Conservation (phyloP, 2,329 filamentous ascomycete species). For the Penicillium sp. region DNA sequence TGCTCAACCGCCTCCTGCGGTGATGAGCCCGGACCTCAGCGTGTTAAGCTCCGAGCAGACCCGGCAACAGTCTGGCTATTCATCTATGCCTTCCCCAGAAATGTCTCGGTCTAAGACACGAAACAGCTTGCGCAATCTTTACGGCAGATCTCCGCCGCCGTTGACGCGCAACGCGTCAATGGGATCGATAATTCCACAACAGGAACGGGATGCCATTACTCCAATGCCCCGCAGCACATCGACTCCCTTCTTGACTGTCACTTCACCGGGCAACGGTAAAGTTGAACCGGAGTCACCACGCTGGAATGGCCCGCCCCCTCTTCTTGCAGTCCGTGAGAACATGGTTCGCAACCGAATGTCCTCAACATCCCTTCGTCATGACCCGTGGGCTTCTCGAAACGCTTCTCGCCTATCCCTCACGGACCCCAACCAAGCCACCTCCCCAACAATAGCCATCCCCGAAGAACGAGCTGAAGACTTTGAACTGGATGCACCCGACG, state of each 20-base stretch:
- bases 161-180: conserved; percentile 15
- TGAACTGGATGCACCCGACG: conserved; percentile 18
- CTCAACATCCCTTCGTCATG: conserved; percentile 34
- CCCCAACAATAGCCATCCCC: conserved; percentile 23
- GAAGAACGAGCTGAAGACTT: conserved; percentile 23
- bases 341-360: conserved; percentile 46
- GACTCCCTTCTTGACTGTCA: conserved; percentile 22
- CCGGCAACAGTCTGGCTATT: conserved; percentile 15
- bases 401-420: conserved; percentile 27
- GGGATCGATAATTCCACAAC: conserved; percentile 5
- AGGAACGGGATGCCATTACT: background rate
- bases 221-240: conserved; percentile 18
- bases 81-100: conserved; percentile 5
- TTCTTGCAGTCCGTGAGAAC: conserved; percentile 56
- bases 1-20: conserved; percentile 45
- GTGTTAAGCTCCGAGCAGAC: conserved; percentile 12
- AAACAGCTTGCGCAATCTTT: conserved; percentile 5
- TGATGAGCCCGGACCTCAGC: conserved; percentile 19
- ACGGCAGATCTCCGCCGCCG: conserved; percentile 1
- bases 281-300: conserved; percentile 19
- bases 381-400: conserved; percentile 31
- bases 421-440: conserved; percentile 14
- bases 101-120: conserved; percentile 7
- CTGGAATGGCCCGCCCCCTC: conserved; percentile 41
- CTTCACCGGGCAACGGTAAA: conserved; percentile 11